Percentiles rank a stretch among this genome's conserved stretches.
phyloP scores from a whole-genome alignment of 768 basidiomycete species.

The Nidularia sp. region DNA sequence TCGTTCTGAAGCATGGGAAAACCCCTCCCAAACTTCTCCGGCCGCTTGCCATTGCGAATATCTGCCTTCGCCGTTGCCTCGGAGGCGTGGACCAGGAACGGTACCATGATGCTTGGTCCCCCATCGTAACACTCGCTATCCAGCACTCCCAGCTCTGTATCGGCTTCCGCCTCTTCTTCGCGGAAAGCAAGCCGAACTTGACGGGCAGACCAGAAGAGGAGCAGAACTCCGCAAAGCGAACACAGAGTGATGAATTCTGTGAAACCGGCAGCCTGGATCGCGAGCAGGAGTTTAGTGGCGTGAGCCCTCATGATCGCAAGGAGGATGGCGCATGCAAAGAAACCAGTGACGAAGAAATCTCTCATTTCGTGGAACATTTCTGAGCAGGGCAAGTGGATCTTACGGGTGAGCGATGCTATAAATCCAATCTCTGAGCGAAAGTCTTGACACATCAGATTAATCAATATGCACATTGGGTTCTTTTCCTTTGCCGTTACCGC shows the following conservation, averaged over 20 bases:
- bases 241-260: slow-evolving; percentile 7
- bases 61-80: neutral
- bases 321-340: slow-evolving; percentile 13
- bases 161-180: neutral
- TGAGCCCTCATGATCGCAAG: slow-evolving; percentile 15
- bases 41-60: neutral
- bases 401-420: neutral
- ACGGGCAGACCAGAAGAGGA: slow-evolving; percentile 3
- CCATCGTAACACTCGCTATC: neutral
- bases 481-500: no score
- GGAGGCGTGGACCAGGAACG: neutral
- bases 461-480: no score
- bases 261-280: slow-evolving; percentile 10
- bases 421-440: no score
- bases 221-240: slow-evolving; percentile 6
- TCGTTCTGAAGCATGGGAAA: neutral
- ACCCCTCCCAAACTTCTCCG: slow-evolving; percentile 1
- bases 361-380: neutral
- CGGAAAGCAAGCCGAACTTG: neutral
- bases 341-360: slow-evolving; percentile 14
- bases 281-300: slow-evolving; percentile 5
- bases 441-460: no score
- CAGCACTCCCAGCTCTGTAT: neutral
- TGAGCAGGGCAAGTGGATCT: neutral
- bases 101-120: neutral